These are phyloP conservation scores for Actinomortierella wolfii DNA, from an alignment of 371 early-diverging fungal genomes.

Conservation along the genomic window DNA sequence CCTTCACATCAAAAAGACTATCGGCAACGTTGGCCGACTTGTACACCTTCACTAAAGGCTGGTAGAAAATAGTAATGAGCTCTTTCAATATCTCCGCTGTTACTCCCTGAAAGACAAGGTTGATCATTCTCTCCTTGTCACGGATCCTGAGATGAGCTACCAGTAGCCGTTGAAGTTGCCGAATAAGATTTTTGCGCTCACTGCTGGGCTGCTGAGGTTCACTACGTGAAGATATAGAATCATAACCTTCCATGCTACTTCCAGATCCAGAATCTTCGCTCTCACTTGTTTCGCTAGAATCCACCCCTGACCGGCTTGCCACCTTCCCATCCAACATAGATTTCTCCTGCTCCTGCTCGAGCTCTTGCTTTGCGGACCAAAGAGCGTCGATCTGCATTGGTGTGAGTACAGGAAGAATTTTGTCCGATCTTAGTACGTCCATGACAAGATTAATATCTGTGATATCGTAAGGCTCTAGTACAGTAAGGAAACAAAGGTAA, in stretches of 20 bases:
- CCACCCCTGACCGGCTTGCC: not conserved
- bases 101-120: constrained; percentile 64
- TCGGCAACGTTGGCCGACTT: constrained; percentile 70
- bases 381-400: constrained; percentile 49
- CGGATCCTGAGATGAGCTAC: constrained; percentile 56
- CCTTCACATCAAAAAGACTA: constrained; percentile 58
- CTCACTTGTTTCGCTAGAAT: not conserved
- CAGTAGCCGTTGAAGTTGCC: constrained; percentile 53
- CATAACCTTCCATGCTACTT: too few species aligned
- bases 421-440: constrained; percentile 49
- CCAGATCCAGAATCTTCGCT: not conserved
- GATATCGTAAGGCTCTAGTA: constrained; percentile 26
- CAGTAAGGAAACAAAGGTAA: not conserved
- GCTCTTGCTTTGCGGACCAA: constrained; percentile 21
- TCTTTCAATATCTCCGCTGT: constrained; percentile 69
- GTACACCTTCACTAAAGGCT: constrained; percentile 68
- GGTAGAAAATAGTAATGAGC: constrained; percentile 66
- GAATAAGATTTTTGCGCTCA: constrained; percentile 33
- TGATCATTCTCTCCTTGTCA: constrained; percentile 60
- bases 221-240: too few species aligned
- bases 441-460: constrained; percentile 34
- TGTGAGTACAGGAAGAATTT: constrained; percentile 50
- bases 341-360: constrained; percentile 17
- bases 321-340: constrained; percentile 2
- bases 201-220: constrained; percentile 1